Evolutionary conservation across 345 rosid genomes (phyloP).

Genomic region (Conringia planisiliqua): DNA sequence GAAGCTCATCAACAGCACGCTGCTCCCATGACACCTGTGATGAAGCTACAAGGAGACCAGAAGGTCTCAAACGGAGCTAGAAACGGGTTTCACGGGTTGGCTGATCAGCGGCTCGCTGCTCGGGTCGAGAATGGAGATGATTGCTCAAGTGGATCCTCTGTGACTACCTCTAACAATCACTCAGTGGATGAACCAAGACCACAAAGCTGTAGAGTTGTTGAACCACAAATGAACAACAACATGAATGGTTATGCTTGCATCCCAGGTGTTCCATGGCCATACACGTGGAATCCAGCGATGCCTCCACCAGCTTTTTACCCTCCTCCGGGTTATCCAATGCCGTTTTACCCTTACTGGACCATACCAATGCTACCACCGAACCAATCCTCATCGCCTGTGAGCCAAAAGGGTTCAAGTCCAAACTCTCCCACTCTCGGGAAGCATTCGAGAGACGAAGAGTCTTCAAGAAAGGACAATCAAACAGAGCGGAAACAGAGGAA

Average conservation of each 20-base stretch:
- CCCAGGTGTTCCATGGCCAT: conserved; percentile 80
- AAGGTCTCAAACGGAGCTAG: conserved; percentile 42
- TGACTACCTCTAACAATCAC: conserved; percentile 33
- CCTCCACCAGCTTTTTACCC: conserved; percentile 59
- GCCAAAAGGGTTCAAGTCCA: conserved; percentile 37
- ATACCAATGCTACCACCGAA: conserved; percentile 53
- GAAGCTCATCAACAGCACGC: conserved; percentile 47
- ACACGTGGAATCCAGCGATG: conserved; percentile 58
- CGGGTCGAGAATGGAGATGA: conserved; percentile 60
- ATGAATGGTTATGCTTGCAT: conserved; percentile 54
- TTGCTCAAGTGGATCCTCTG: conserved; percentile 51
- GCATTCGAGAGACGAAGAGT: conserved; percentile 59
- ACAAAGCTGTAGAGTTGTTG: conserved; percentile 17
- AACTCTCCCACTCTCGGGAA: conserved; percentile 60
- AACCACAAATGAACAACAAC: conserved; percentile 33
- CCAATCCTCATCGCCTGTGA: conserved; percentile 37
- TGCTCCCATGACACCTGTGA: conserved; percentile 47
- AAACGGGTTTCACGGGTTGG: conserved; percentile 36
- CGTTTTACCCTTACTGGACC: conserved; percentile 72
- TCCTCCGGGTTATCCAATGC: conserved; percentile 58
- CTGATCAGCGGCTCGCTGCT: conserved; percentile 29
- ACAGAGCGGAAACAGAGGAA: conserved; percentile 41
- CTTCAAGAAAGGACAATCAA: conserved; percentile 23
- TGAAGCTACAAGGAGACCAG: conserved; percentile 43
- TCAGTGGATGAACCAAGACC: conserved; percentile 31